These are phyloP conservation scores for Ilex asprella DNA, from an alignment of 257 asterid species.

Conservation along the genomic window DNA sequence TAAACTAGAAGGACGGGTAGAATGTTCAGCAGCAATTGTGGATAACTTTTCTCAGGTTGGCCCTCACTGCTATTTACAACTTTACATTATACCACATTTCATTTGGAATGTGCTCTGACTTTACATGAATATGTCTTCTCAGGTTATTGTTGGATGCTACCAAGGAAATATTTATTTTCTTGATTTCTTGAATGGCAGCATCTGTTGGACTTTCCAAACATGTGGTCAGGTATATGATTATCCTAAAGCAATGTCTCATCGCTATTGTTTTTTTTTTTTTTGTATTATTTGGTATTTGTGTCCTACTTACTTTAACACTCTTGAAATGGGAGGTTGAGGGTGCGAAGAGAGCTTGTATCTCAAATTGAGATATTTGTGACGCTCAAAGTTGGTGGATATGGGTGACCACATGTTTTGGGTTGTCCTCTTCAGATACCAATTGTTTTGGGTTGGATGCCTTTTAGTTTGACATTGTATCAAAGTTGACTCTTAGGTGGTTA, in stretches of 20 bases:
- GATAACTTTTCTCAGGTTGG: conserved; percentile 79
- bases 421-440: too few species aligned
- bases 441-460: too few species aligned
- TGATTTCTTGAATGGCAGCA: conserved; percentile 51
- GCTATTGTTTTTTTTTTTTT: neutral
- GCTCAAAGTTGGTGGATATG: too few species aligned
- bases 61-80: conserved; percentile 8
- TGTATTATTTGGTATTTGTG: too few species aligned
- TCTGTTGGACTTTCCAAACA: conserved; percentile 74
- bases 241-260: neutral
- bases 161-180: conserved; percentile 73
- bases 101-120: neutral
- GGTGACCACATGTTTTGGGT: too few species aligned
- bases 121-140: conserved; percentile 19
- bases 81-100: conserved; percentile 4
- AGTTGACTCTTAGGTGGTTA: too few species aligned
- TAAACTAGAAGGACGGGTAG: conserved; percentile 71
- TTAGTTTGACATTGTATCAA: too few species aligned
- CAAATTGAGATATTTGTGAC: too few species aligned
- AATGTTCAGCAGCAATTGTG: conserved; percentile 81
- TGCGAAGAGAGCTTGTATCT: too few species aligned
- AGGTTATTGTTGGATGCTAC: conserved; percentile 93
- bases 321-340: too few species aligned
- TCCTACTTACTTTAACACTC: too few species aligned
- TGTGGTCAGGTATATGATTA: conserved; percentile 65